These are phyloP conservation scores for Fragilariopsis cylindrus DNA, from an alignment of 108 stramenopile species.

Conservation along the genomic window DNA sequence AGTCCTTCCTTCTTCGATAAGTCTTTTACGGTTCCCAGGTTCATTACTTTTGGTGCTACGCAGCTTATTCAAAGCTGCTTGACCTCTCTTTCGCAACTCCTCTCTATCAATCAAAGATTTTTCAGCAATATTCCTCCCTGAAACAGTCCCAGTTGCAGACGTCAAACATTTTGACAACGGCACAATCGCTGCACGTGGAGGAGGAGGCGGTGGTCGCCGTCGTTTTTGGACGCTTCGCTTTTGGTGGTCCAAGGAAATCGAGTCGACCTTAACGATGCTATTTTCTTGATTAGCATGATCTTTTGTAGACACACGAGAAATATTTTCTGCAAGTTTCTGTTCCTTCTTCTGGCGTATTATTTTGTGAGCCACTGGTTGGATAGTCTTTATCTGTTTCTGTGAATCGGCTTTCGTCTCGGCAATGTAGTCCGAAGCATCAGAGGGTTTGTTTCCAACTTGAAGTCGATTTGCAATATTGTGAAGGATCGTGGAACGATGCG, in stretches of 20 bases:
- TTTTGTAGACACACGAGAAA: neutral
- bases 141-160: neutral
- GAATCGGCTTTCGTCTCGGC: neutral
- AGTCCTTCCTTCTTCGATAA: slow-evolving; percentile 38
- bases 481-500: neutral
- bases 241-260: slow-evolving; percentile 1
- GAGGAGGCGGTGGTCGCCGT: slow-evolving; percentile 9
- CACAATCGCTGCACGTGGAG: neutral
- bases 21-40: slow-evolving; percentile 16
- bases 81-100: slow-evolving; percentile 1
- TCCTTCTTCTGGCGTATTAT: neutral
- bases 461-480: neutral
- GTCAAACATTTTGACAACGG: too few relatives aligned
- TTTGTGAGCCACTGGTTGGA: slow-evolving; percentile 1
- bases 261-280: neutral
- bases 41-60: neutral
- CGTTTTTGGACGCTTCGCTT: neutral
- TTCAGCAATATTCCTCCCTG: neutral
- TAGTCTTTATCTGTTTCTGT: neutral
- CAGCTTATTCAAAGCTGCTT: neutral
- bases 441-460: neutral
- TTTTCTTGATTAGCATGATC: neutral
- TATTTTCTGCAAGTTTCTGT: neutral
- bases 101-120: slow-evolving; percentile 7
- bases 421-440: neutral